Evolutionary conservation across 177 flowering plant genomes (phyloP), one percentile per base, ranked within the genome.

Genomic region (Vitis hybrid): DNA sequence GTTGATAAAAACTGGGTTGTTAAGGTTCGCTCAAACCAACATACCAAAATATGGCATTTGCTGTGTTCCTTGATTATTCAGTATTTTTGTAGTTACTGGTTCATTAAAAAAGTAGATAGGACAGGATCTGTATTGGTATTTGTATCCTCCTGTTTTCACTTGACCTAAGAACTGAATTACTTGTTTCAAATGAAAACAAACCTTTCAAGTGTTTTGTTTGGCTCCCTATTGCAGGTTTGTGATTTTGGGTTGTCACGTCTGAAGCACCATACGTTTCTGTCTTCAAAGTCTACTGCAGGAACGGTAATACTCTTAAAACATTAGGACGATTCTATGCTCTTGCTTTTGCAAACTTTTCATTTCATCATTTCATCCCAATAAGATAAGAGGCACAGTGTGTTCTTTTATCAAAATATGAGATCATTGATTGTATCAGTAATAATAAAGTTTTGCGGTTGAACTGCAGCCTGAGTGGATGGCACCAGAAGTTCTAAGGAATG

Each of bases 401-500:
- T 65, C 13, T 31, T 22, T 26, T 20, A 26, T 22, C 16, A 20
- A 65, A 65, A 50, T 16, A 22, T 64, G 55, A 64, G 12, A 13
- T 26, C 15, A 39, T 39, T 39, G 45, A 12, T 12, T 50, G 55
- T 26, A 19, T 45, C 52, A 12, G 2, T 51, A 11, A 15, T 15
- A 45, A 3, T 60, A 10, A 68, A 15, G 1, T 9, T 63, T 73
- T 71, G 26, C 13, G 45, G 11, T 52, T 77, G 49, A 52, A 69
- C 67, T 85, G 83, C 97, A 96, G 99, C 92, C 99, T 16, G 98
- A 93, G 65, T 96, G 99, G 99, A 96, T 93, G 98, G 99, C 99
- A 60, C 99, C 99, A 19, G 99, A 93, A 85, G 95, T 96, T 76
- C 69, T 96, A 62, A 82, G 97, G 75, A 96, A 96, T 76, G 99